Base-by-base conservation (phyloP, 768 basidiomycete species). In the Suillus occidentalis region DNA sequence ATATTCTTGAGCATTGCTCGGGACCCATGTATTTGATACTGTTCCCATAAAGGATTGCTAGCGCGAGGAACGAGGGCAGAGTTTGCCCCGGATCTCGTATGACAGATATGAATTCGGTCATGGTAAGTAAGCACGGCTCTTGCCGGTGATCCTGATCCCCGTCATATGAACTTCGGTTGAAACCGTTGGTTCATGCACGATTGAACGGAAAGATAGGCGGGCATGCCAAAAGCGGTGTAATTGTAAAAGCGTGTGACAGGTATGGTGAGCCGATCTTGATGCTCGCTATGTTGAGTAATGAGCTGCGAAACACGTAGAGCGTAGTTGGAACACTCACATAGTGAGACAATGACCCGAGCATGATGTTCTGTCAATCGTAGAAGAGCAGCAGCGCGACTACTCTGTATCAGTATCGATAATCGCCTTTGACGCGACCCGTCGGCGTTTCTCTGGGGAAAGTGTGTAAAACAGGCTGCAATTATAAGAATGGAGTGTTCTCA, bases 371-470 rank as follows among this genome's bases (percentile, higher is more conserved):
- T 58, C 16, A 25, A 16, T 34, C 53, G 31, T 20, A 34, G 34
- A 34, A 55, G 18, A 2, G 2, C 25, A 9, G 22, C 57, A 28
- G 37, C n/a, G 25, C 13, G 22, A 63, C 37, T 63, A 55, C 14
- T 63, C 62, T 31, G 62, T 39, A 22, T 63, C 62, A 20, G 39
- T 42, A 18, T 63, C 62, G 4, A 63, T 22, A 5, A 22, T n/a
- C 25, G 34, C 37, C 12, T 40, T 63, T 6, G 62, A 31, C 39
- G 7, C 6, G 20, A 63, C 25, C 47, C 61, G 61, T 20, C 62
- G 62, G 20, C 39, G 40, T 40, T 40, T 63, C 18, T 63, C 62
- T 63, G 37, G 9, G 56, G 2, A 42, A 22, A n/a, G 25, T 22
- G 13, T 37, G 36, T 63, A 13, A 62, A 42, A 9, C 25, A 55